Evolutionary conservation across 495 filamentous ascomycete species (phyloP), one percentile per base, ranked within the genome.

Genomic region (Symbiotaphrina buchneri): DNA sequence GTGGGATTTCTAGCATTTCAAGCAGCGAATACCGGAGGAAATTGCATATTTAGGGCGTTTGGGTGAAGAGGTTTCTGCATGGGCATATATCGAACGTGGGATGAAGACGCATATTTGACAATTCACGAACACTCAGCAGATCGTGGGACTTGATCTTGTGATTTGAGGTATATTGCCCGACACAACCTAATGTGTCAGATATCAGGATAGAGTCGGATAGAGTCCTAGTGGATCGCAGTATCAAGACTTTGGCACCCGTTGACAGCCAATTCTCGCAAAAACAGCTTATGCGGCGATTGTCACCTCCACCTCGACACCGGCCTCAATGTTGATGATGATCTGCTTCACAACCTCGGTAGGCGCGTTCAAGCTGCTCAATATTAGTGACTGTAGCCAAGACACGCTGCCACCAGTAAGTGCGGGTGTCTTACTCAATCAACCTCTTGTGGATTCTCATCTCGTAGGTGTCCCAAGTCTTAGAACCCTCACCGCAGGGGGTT

Each of bases 261-360:
- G 24, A 26, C 3, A 13, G n/a, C 14, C 24, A 13, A 2, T 26
- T 2, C 24, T 13, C 14, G 14, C 24, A 22, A 31, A 27, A 24
- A 21, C 20, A 37, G 22, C 52, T 68, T 82, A 97, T 55, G 87
- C 85, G 54, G 87, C 87, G 63, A 97, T 97, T 48, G 87, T 97
- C 44, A 97, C 87, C 70, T 97, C 87, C 47, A 97, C 87, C 71
- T 97, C 87, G 53, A 97, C 87, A 67, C 87, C 87, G 39, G 87
- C 87, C 73, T 97, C 87, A 57, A 97, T 95, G 68, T 97, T 97
- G 66, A 95, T 83, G 56, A 97, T 97, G 68, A 97, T 95, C 70
- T 93, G 83, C 74, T 97, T 97, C 56, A 97, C 87, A 38, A 92
- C 81, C 69, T 97, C 87, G 45, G 87, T 97, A 33, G 87, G 87